phyloP scores from a whole-genome alignment of 352 stramenopile genomes.

The Phytophthora fragariaefolia region DNA sequence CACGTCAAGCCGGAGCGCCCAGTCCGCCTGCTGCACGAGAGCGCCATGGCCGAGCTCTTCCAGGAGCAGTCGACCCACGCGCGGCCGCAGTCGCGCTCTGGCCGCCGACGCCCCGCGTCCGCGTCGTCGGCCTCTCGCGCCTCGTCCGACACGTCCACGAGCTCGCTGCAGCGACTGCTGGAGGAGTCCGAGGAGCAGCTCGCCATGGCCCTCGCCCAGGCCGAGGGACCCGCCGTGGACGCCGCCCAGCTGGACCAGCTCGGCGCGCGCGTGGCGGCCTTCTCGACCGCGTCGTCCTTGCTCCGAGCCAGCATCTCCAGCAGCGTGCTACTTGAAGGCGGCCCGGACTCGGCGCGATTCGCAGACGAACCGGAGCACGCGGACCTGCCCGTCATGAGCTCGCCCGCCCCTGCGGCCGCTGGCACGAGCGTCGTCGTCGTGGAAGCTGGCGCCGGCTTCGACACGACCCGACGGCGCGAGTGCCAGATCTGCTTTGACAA shows the following conservation, averaged over 20 bases:
- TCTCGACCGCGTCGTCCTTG: constrained; percentile 44
- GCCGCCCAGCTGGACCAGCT: constrained; percentile 47
- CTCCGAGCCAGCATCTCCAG: constrained; percentile 57
- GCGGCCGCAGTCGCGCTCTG: constrained; percentile 11
- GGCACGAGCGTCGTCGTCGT: constrained; percentile 2
- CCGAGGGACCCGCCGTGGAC: constrained; percentile 27
- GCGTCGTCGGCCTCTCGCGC: constrained; percentile 26
- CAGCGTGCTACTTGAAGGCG: constrained; percentile 25
- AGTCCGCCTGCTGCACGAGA: constrained; percentile 48
- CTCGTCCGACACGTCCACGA: constrained; percentile 36
- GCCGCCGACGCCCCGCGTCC: constrained; percentile 12
- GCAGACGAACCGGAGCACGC: constrained; percentile 22
- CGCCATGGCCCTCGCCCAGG: constrained; percentile 24
- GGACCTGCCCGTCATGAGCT: constrained; percentile 19
- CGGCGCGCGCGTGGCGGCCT: constrained; percentile 43
- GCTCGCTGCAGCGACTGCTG: constrained; percentile 35
- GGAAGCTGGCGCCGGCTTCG: constrained; percentile 29
- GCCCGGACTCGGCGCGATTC: constrained; percentile 11
- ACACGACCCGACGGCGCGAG: constrained; percentile 39
- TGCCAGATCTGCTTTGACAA: constrained; percentile 84
- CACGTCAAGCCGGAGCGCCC: neutral
- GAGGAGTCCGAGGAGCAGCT: constrained; percentile 39
- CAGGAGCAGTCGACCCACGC: constrained; percentile 47
- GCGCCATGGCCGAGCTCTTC: constrained; percentile 46
- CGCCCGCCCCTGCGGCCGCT: constrained; percentile 22